These are phyloP conservation scores for Globisporangium polare DNA, from an alignment of 352 stramenopile genomes.

Conservation along the genomic window DNA sequence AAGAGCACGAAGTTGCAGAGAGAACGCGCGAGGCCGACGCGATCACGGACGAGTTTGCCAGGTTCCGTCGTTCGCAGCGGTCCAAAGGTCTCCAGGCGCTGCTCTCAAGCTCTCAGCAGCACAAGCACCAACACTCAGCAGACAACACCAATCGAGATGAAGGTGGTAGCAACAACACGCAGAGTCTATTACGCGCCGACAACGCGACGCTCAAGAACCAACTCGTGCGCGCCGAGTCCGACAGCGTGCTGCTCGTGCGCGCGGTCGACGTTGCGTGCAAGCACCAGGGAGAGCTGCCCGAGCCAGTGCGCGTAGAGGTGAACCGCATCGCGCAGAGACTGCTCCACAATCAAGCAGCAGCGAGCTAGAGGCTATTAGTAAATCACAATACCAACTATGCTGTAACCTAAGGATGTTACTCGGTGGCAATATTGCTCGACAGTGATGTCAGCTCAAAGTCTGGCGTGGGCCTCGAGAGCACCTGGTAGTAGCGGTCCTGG, in stretches of 20 bases:
- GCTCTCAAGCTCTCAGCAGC: constrained; percentile 13
- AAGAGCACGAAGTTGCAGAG: constrained; percentile 28
- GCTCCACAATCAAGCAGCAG: constrained; percentile 8
- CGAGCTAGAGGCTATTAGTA: neutral
- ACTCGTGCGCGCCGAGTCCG: constrained; percentile 50
- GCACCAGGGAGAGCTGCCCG: constrained; percentile 52
- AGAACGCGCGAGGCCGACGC: constrained; percentile 31
- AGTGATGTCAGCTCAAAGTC: constrained; percentile 20
- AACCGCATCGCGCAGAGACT: constrained; percentile 49
- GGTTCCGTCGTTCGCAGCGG: constrained; percentile 29
- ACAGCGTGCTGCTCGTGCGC: constrained; percentile 65
- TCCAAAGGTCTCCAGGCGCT: constrained; percentile 31
- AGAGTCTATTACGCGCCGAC: constrained; percentile 43
- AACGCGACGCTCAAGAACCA: constrained; percentile 51
- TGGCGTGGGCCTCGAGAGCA: constrained; percentile 18
- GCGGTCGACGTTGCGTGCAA: constrained; percentile 51
- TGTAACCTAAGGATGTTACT: neutral
- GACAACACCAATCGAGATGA: neutral
- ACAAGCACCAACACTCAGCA: neutral
- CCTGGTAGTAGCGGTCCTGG: constrained; percentile 54
- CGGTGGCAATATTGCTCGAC: neutral
- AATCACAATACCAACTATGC: neutral
- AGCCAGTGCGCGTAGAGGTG: constrained; percentile 47
- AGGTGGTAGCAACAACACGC: constrained; percentile 6
- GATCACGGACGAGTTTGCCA: constrained; percentile 24